phyloP scores from a whole-genome alignment of 805 yeast species.

The Lipomyces kockii region DNA sequence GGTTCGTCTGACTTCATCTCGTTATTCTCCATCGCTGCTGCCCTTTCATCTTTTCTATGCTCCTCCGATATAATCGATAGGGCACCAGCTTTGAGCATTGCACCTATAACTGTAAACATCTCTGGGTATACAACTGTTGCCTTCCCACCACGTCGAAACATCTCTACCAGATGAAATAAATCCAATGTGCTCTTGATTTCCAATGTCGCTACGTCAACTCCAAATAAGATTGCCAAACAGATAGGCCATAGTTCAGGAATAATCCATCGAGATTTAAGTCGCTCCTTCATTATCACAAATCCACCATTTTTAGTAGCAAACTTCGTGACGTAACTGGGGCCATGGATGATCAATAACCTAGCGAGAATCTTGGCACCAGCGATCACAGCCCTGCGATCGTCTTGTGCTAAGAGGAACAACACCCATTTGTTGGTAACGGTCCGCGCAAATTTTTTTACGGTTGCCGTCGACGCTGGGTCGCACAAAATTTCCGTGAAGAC shows the following conservation, averaged over 20 bases:
- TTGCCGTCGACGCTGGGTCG: constrained; percentile 45
- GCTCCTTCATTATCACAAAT: constrained; percentile 52
- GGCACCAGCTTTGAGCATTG: constrained; percentile 38
- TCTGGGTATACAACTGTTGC: constrained; percentile 37
- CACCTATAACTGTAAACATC: constrained; percentile 36
- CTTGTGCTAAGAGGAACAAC: constrained; percentile 56
- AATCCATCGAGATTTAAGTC: constrained; percentile 55
- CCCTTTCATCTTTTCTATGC: constrained; percentile 24
- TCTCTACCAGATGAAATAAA: constrained; percentile 32
- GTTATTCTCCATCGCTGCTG: neutral
- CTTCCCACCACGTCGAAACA: constrained; percentile 32
- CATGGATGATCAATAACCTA: constrained; percentile 54
- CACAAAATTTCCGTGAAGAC: constrained; percentile 50
- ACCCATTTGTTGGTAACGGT: constrained; percentile 70
- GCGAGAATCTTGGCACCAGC: constrained; percentile 54
- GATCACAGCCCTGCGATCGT: constrained; percentile 46
- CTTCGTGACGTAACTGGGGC: constrained; percentile 52
- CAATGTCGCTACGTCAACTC: constrained; percentile 49
- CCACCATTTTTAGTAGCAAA: constrained; percentile 52
- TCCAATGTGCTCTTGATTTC: constrained; percentile 28
- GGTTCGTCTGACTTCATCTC: neutral
- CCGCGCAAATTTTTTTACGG: constrained; percentile 54
- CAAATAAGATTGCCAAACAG: constrained; percentile 42
- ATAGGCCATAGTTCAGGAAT: constrained; percentile 51
- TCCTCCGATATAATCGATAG: constrained; percentile 31